phyloP scores from a whole-genome alignment of 2,329 filamentous ascomycete species.

The Ilyonectria mors-panacis region DNA sequence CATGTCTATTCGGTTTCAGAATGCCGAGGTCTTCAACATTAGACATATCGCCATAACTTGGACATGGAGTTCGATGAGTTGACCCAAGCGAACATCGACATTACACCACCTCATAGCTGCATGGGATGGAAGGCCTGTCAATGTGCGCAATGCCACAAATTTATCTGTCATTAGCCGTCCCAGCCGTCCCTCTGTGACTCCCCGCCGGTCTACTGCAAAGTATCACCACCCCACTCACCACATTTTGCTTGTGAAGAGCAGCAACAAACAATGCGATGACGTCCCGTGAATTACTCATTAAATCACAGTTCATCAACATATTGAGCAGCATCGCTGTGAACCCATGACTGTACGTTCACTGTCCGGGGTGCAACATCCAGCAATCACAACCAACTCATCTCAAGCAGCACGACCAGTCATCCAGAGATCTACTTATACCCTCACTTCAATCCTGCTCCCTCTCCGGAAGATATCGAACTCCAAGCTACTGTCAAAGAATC shows the following conservation, averaged over 20 bases:
- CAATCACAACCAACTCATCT: background rate
- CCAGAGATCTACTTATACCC: background rate
- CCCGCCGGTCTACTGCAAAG: background rate
- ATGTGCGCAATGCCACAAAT: background rate
- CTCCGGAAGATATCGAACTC: background rate
- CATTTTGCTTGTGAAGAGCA: background rate
- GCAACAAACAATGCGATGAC: background rate
- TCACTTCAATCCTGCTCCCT: background rate
- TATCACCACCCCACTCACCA: background rate
- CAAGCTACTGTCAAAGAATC: background rate
- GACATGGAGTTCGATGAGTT: no score
- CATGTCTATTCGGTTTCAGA: background rate
- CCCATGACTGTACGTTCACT: background rate
- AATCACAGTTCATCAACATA: background rate
- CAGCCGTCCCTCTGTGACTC: background rate
- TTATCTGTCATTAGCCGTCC: background rate
- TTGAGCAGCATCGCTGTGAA: background rate
- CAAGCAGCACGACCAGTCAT: no score
- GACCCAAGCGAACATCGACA: no score
- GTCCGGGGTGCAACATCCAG: background rate
- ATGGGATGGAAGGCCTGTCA: background rate
- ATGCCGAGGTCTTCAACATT: background rate
- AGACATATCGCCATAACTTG: background rate
- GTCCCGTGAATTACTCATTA: background rate
- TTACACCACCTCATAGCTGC: no score